Conservation (phyloP, 352 stramenopile genomes). For the Globisporangium viniferum region DNA sequence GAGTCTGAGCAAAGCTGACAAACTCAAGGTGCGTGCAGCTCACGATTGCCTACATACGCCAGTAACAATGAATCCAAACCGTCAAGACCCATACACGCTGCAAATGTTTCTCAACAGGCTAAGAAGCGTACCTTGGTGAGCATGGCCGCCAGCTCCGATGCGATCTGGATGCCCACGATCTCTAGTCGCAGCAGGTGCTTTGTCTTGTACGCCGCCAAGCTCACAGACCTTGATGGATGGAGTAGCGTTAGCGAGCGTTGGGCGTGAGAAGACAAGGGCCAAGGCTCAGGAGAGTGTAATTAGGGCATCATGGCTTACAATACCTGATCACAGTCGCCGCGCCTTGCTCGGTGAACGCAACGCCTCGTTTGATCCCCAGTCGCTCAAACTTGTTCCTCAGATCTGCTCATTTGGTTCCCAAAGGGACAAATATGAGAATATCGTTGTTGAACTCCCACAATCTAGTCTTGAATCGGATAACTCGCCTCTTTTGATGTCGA, state of each 20-base stretch:
- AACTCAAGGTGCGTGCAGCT: slow-evolving; percentile 20
- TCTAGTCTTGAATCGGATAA: slow-evolving; percentile 6
- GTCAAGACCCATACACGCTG: neutral
- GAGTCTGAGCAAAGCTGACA: slow-evolving; percentile 18
- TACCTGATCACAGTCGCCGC: slow-evolving; percentile 35
- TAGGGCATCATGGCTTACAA: neutral
- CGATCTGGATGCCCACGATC: slow-evolving; percentile 32
- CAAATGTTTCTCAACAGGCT: neutral
- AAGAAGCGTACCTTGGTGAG: slow-evolving; percentile 28
- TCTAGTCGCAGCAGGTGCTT: slow-evolving; percentile 30
- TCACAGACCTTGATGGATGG: slow-evolving; percentile 17
- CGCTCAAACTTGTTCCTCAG: slow-evolving; percentile 62
- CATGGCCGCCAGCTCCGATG: slow-evolving; percentile 15
- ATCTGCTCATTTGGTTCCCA: slow-evolving; percentile 22
- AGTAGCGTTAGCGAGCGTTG: neutral
- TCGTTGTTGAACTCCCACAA: neutral
- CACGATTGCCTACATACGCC: slow-evolving; percentile 22
- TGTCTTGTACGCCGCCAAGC: slow-evolving; percentile 28
- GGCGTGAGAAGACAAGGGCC: neutral
- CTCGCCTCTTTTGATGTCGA: slow-evolving; percentile 42
- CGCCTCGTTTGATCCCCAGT: slow-evolving; percentile 41
- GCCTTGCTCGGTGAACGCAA: slow-evolving; percentile 36
- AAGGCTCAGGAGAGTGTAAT: neutral
- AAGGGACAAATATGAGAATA: neutral
- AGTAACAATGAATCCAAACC: neutral